Conservation (phyloP, 768 basidiomycete species). For the Amanita muscaria region DNA sequence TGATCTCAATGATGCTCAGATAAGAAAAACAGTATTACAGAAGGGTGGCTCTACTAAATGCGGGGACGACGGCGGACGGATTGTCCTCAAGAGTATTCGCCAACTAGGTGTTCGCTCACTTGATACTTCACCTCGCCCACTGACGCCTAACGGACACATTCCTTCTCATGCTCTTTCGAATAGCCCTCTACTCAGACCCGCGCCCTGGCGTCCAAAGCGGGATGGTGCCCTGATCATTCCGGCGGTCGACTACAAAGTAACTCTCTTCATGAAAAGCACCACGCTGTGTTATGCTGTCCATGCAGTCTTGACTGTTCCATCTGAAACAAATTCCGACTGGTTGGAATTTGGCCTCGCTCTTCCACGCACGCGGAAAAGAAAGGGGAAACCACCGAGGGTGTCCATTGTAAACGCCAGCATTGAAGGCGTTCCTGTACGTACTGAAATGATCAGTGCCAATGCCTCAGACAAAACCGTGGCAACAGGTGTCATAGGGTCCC, state of each 20-base stretch:
- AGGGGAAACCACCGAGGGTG: slow-evolving; percentile 23
- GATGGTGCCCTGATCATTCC: slow-evolving; percentile 58
- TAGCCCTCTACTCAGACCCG: slow-evolving; percentile 18
- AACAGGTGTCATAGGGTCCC: slow-evolving; percentile 28
- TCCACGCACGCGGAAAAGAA: slow-evolving; percentile 19
- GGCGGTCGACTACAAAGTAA: slow-evolving; percentile 44
- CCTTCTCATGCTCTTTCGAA: slow-evolving; percentile 21
- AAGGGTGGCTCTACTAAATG: slow-evolving; percentile 52
- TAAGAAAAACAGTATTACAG: slow-evolving; percentile 55
- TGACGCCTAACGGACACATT: slow-evolving; percentile 27
- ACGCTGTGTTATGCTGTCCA: slow-evolving; percentile 53
- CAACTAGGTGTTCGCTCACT: slow-evolving; percentile 10
- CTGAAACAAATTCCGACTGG: slow-evolving; percentile 57
- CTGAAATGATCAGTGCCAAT: slow-evolving; percentile 39
- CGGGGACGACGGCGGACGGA: slow-evolving; percentile 50
- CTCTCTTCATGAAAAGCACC: slow-evolving; percentile 31
- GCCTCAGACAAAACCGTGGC: slow-evolving; percentile 28
- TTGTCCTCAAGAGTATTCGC: slow-evolving; percentile 37
- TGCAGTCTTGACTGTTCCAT: slow-evolving; percentile 45
- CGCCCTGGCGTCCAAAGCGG: slow-evolving; percentile 27
- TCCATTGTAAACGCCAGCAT: slow-evolving; percentile 47
- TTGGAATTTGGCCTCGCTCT: slow-evolving; percentile 62
- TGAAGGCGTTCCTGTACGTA: slow-evolving; percentile 56
- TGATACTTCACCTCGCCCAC: slow-evolving; percentile 19
- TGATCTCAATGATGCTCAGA: slow-evolving; percentile 49